Conservation (phyloP, 805 yeast genomes). For the Kazachstania bromeliacearum region DNA sequence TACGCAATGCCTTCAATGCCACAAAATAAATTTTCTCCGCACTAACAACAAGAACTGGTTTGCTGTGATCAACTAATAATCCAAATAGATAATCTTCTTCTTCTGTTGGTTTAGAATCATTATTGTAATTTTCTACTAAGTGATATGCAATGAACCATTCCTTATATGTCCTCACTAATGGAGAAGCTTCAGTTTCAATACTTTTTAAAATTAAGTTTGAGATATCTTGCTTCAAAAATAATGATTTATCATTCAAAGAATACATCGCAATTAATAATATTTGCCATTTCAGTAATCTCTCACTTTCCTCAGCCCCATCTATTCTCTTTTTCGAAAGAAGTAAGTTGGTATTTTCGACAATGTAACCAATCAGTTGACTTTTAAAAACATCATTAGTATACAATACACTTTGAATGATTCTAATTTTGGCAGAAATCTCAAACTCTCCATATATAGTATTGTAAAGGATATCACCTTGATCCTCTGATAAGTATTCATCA, state of each 20-base stretch:
- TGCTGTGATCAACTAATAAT: slow-evolving; percentile 29
- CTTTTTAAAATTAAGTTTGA: slow-evolving; percentile 23
- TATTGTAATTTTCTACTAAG: slow-evolving; percentile 8
- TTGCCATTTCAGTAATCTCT: slow-evolving; percentile 48
- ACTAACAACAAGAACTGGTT: slow-evolving; percentile 43
- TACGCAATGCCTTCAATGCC: slow-evolving; percentile 36
- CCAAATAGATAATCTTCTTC: slow-evolving; percentile 21
- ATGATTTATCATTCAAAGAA: slow-evolving; percentile 18
- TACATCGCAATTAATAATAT: slow-evolving; percentile 41
- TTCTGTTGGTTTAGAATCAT: slow-evolving; percentile 4
- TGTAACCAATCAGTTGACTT: slow-evolving; percentile 14
- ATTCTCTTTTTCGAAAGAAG: slow-evolving; percentile 43
- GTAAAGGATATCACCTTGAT: slow-evolving; percentile 30
- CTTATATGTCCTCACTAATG: slow-evolving; percentile 59
- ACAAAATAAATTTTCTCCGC: slow-evolving; percentile 56
- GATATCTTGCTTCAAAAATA: slow-evolving; percentile 42
- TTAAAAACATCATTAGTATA: slow-evolving; percentile 21
- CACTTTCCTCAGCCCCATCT: slow-evolving; percentile 63
- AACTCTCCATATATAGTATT: slow-evolving; percentile 42
- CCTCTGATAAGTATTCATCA: slow-evolving; percentile 27
- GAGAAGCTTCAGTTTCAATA: slow-evolving; percentile 52
- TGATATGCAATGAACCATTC: slow-evolving; percentile 39
- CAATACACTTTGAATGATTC: slow-evolving; percentile 40
- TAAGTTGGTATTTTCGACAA: slow-evolving; percentile 34
- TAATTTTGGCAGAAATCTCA: slow-evolving; percentile 47